Conservation (phyloP, 73 alveolate genomes). For the Tetrahymena borealis region DNA sequence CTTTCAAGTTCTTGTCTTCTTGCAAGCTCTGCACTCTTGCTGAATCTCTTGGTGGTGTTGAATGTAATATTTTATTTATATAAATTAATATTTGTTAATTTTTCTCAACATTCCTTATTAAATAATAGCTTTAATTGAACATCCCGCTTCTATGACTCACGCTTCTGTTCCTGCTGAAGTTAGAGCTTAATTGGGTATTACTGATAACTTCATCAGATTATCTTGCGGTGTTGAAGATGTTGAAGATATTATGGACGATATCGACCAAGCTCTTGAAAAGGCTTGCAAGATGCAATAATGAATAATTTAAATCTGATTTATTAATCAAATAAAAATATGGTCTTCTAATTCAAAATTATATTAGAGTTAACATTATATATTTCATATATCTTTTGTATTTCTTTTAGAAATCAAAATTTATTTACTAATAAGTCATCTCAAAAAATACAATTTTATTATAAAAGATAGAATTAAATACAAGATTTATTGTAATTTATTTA, state of each 20-base stretch:
- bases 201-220: conserved; percentile 75
- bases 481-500: too few relatives aligned
- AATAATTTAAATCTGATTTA: neutral
- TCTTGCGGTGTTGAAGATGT: conserved; percentile 83
- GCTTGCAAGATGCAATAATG: conserved; percentile 9
- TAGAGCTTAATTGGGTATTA: conserved; percentile 78
- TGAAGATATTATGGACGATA: conserved; percentile 79
- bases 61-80: conserved; percentile 32
- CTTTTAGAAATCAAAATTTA: too few relatives aligned
- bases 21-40: conserved; percentile 78
- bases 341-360: too few relatives aligned
- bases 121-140: conserved; percentile 20
- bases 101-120: neutral
- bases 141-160: conserved; percentile 89
- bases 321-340: too few relatives aligned
- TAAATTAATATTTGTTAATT: conserved; percentile 7
- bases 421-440: too few relatives aligned
- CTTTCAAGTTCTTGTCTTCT: conserved; percentile 71
- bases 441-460: too few relatives aligned
- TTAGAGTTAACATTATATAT: too few relatives aligned
- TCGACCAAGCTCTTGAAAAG: conserved; percentile 72
- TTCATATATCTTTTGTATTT: too few relatives aligned
- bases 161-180: conserved; percentile 76
- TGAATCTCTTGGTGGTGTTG: conserved; percentile 91
- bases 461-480: too few relatives aligned